phyloP scores from a whole-genome alignment of 225 moss, liverwort and hornwort genomes.

The Lunularia cruciata region DNA sequence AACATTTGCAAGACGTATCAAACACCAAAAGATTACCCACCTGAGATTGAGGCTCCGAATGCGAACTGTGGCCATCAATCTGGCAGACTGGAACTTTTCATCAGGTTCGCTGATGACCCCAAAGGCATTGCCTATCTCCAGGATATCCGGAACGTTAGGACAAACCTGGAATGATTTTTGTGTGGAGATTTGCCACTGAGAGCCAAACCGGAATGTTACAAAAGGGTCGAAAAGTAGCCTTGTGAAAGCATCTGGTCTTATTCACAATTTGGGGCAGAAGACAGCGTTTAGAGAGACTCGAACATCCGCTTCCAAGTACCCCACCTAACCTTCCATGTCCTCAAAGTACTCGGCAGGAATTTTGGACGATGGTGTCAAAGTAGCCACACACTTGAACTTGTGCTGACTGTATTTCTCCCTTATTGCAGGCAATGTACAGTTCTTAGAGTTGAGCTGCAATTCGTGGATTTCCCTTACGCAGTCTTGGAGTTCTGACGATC shows the following conservation, averaged over 20 bases:
- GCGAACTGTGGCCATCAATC: too few species aligned
- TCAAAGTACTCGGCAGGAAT: conserved; percentile 36
- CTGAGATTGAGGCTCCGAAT: too few species aligned
- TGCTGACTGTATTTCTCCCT: conserved; percentile 97
- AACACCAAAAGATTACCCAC: too few species aligned
- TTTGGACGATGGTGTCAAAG: conserved; percentile 22
- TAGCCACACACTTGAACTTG: conserved; percentile 58
- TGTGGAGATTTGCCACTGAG: not conserved
- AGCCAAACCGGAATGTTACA: not conserved
- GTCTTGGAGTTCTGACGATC: conserved; percentile 61
- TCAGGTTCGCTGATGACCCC: not conserved
- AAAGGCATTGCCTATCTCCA: not conserved
- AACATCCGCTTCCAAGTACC: not conserved
- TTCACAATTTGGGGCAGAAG: conserved; percentile 20
- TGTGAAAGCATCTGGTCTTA: conserved; percentile 21
- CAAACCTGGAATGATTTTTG: not conserved
- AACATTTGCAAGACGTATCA: not conserved
- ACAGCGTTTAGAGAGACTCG: conserved; percentile 21
- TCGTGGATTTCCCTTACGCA: conserved; percentile 84
- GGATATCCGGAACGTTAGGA: not conserved
- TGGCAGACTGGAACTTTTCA: too few species aligned
- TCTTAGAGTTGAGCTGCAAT: conserved; percentile 69
- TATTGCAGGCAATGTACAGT: conserved; percentile 77
- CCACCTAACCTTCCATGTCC: conserved; percentile 33
- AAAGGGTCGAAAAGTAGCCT: not conserved